Evolutionary conservation across 306 rosid species (phyloP), one percentile per base, ranked within the genome.

Genomic region (Prunus padus): DNA sequence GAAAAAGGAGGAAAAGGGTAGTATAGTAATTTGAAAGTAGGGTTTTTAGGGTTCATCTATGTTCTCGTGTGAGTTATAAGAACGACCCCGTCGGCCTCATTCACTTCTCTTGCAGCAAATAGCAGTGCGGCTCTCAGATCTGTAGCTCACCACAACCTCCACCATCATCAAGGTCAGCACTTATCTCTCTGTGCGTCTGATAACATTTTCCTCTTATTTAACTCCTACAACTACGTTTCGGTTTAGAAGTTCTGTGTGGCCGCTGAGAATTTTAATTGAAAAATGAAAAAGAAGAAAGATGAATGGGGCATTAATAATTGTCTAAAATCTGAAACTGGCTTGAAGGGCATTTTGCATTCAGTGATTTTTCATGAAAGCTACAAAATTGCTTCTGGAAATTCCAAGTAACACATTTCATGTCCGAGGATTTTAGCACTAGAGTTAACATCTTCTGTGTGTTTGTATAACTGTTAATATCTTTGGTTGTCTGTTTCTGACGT

Each of bases 41-140:
- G 73, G 73, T 28, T 69, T 49, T 50, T n/a, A 50, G 73, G 73
- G 73, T 68, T 46, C 40, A 47, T 13, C 52, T 37, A 3, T 3
- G 16, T 8, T 14, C 8, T 8, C 3, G 11, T 28, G 12, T 19
- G 31, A 68, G 37, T 3, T 69, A 69, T 69, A 69, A 69, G 73
- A 49, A 47, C 73, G 23, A 20, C 14, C 22, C 22, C 28, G 49
- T 23, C 15, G 25, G 44, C 44, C 73, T 26, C 60, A 11, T 49
- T 49, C 44, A 18, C 73, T 40, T 69, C 42, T 46, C 16, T 5
- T 49, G 3, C 25, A 33, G 69, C 42, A 5, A 18, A n/a, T 18
- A 47, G 10, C 30, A 47, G 16, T 3, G 73, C 73, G 60, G 73
- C 73, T 15, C 45, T 25, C 61, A 28, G 26, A 69, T 49, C 61